Evolutionary conservation across 768 basidiomycete genomes (phyloP), one percentile per base, ranked within the genome.

Genomic region (Hericium rajendrae): DNA sequence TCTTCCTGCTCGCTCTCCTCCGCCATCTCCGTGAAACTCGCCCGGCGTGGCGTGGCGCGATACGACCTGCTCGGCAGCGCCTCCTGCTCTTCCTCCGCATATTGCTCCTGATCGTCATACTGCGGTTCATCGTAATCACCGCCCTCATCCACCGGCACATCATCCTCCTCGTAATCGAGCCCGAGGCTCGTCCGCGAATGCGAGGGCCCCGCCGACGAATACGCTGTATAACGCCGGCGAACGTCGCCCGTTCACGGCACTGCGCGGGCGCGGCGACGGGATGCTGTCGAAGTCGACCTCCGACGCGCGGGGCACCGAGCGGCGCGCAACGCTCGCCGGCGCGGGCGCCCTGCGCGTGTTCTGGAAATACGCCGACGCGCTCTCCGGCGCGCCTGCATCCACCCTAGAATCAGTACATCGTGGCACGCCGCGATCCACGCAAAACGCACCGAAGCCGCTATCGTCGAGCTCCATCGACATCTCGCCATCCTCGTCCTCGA

Each of bases 391-490:
- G 43, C 67, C 68, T 70, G 11, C 22, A 49, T 2, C 38, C 20
- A 49, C 20, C 53, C 37, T 2, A 22, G 22, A 15, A 39, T 48
- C 40, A 48, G 26, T 20, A 43, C n/a, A 10, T 48, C 22, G 26
- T 50, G 18, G 32, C 15, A 48, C 0, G 10, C 32, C 28, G 28
- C 20, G 16, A 38, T 26, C 32, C 28, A 43, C 38, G 22, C 3
- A n/a, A 39, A 11, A 49, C 38, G 43, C 39, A 62, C 32, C 55
- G 4, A 16, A 74, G 82, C 68, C 67, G 87, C 87, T 86, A 60
- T 88, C 83, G 32, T 78, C 83, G 40, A 91, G 58, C 54, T 88
- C 85, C 89, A 91, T 90, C 11, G 83, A 84, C 77, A 83, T 82
- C 63, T 88, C 87, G 8, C 85, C 88, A 58, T 84, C 69, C 48